Conservation (phyloP, 1,139 yeast species). For the Suhomyces kunorum region DNA sequence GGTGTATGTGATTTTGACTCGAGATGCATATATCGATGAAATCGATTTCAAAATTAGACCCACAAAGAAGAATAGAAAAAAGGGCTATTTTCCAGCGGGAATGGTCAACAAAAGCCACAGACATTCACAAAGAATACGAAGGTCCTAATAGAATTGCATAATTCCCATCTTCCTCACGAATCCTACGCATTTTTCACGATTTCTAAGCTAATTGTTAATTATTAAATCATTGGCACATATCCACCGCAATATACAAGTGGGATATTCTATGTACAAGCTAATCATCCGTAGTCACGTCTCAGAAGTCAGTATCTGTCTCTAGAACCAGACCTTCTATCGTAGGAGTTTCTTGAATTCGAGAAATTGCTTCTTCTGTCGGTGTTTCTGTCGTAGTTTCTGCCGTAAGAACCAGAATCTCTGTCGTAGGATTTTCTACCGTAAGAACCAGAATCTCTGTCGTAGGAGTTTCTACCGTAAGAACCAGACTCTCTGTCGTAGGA, state of each 20-base stretch:
- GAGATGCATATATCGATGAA: slow-evolving; percentile 39
- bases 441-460: slow-evolving; percentile 1
- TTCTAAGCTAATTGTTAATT: neutral
- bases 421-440: neutral
- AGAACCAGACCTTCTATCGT: neutral
- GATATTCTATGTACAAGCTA: slow-evolving; percentile 1
- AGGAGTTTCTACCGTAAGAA: neutral
- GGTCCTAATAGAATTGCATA: neutral
- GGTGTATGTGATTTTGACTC: slow-evolving; percentile 59
- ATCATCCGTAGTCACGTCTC: too few species aligned
- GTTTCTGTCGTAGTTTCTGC: slow-evolving; percentile 7
- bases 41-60: slow-evolving; percentile 1
- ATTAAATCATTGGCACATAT: too few species aligned
- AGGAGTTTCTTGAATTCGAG: neutral
- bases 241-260: neutral
- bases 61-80: neutral
- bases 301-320: slow-evolving; percentile 11
- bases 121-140: slow-evolving; percentile 1
- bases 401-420: neutral
- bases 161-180: neutral
- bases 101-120: slow-evolving; percentile 7
- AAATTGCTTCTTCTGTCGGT: slow-evolving; percentile 13
- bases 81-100: slow-evolving; percentile 9
- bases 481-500: neutral
- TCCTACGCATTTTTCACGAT: neutral